phyloP scores from a whole-genome alignment of 1,284 basidiomycete species.

The Schizophyllum commune region DNA sequence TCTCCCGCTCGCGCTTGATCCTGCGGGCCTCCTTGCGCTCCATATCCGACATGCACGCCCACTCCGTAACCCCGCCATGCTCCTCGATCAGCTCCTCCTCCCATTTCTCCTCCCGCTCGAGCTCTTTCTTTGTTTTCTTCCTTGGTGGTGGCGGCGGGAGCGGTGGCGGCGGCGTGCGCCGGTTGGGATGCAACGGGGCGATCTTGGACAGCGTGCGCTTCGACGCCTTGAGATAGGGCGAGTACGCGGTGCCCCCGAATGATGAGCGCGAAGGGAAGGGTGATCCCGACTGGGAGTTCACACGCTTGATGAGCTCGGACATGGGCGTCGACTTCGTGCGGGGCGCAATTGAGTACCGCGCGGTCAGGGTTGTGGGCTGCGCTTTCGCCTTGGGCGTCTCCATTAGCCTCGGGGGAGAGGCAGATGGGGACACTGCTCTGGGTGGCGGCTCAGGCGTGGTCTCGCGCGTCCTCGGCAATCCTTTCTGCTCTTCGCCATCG shows the following conservation, averaged over 20 bases:
- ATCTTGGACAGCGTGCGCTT: conserved; percentile 54
- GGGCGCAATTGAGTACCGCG: conserved; percentile 33
- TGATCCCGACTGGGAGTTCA: conserved; percentile 56
- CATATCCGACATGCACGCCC: conserved; percentile 57
- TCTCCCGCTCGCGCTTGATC: conserved; percentile 54
- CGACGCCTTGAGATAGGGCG: conserved; percentile 58
- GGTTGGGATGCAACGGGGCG: conserved; percentile 65
- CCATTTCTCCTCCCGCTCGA: conserved; percentile 68
- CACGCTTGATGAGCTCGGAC: conserved; percentile 66
- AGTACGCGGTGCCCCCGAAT: conserved; percentile 34
- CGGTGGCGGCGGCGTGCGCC: conserved; percentile 61
- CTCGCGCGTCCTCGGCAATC: background rate
- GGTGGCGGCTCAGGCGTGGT: background rate
- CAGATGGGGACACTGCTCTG: too few relatives aligned
- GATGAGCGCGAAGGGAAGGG: conserved; percentile 40
- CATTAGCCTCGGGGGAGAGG: too few relatives aligned
- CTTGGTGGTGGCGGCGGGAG: conserved; percentile 54
- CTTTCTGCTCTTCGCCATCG: background rate
- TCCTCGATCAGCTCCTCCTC: conserved; percentile 69
- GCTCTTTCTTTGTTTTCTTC: conserved; percentile 71
- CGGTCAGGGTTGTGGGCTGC: conserved; percentile 20
- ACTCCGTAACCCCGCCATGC: conserved; percentile 51
- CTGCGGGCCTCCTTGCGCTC: conserved; percentile 54
- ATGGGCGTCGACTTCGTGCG: conserved; percentile 49
- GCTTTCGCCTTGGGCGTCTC: background rate